phyloP scores from a whole-genome alignment of 768 basidiomycete genomes.

The Lactifluus volemus region DNA sequence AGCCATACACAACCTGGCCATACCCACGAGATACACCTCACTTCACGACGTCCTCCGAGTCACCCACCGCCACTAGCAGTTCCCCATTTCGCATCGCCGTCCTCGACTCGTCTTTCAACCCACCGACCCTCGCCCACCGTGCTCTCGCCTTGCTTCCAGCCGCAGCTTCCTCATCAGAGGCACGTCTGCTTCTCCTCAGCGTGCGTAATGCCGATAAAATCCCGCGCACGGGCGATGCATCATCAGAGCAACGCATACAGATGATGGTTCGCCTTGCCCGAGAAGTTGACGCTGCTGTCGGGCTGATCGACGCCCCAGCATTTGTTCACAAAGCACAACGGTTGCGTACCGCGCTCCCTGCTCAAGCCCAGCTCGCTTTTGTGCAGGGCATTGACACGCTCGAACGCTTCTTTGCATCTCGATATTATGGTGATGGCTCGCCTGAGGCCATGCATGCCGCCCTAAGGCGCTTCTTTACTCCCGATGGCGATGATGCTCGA shows the following conservation, averaged over 20 bases:
- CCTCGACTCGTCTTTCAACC: slow-evolving; percentile 92
- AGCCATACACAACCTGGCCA: slow-evolving; percentile 60
- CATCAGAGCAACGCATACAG: slow-evolving; percentile 67
- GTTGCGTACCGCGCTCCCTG: slow-evolving; percentile 44
- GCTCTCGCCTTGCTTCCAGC: slow-evolving; percentile 45
- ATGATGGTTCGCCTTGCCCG: slow-evolving; percentile 75
- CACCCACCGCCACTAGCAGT: slow-evolving; percentile 3
- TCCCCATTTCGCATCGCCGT: slow-evolving; percentile 47
- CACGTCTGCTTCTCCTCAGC: slow-evolving; percentile 71
- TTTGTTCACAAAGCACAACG: slow-evolving; percentile 74
- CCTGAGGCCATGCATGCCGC: slow-evolving; percentile 44
- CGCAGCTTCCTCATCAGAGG: slow-evolving; percentile 41
- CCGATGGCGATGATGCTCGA: slow-evolving; percentile 46
- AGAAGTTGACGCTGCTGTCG: slow-evolving; percentile 57
- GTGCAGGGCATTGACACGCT: slow-evolving; percentile 82
- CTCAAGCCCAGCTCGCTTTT: slow-evolving; percentile 50
- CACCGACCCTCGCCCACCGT: slow-evolving; percentile 79
- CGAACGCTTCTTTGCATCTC: slow-evolving; percentile 63
- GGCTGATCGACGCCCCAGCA: slow-evolving; percentile 77
- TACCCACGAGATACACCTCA: slow-evolving; percentile 28
- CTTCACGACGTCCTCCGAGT: not conserved
- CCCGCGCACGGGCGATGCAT: slow-evolving; percentile 61
- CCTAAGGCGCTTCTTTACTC: slow-evolving; percentile 51
- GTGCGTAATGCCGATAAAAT: slow-evolving; percentile 82
- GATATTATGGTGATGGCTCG: slow-evolving; percentile 50